Evolutionary conservation across 2,329 filamentous ascomycete species (phyloP), one percentile per base, ranked within the genome.

Genomic region (Aspergillus awamori): DNA sequence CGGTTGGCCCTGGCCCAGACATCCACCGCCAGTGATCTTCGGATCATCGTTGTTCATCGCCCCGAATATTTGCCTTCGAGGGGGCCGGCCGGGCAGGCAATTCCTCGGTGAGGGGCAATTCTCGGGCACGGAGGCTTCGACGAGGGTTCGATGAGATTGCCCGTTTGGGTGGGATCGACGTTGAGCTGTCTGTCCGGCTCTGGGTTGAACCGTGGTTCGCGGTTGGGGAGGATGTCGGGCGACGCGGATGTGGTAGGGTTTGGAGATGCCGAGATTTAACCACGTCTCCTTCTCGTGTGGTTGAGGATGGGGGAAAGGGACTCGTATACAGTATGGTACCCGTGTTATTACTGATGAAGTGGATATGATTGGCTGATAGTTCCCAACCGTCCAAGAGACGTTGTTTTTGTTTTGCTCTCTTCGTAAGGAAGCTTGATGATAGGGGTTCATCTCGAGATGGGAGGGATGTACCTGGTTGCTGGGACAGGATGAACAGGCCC

Each of bases 61-160:
- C 41, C 20, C 26, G 47, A 51, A 33, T n/a, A 24, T 45, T 45
- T 45, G 41, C 20, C 41, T 45, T 45, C 22, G 47, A 28, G 24
- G 47, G 30, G 8, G 45, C 20, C 24, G 24, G 13, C 5, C 13
- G 33, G 4, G 33, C 33, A 36, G 33, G 33, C 33, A 5, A 13
- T 36, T 36, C 33, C 33, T 36, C 33, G 33, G 33, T 36, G 47
- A n/a, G 24, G 47, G 47, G 26, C 26, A 51, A 48, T 30, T 33
- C 36, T 52, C 24, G 56, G 56, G 24, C 45, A 24, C 22, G 39
- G 26, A 47, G 53, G 22, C 41, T 56, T 56, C 53, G 24, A 56
- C 53, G 53, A 30, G 39, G 20, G 41, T 60, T 60, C 58, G 54
- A 54, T 47, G 53, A 51, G 47, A 60, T 60, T 60, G n/a, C 58